Conservation (phyloP, 1,284 basidiomycete genomes). For the Moesziomyces parantarcticus region DNA sequence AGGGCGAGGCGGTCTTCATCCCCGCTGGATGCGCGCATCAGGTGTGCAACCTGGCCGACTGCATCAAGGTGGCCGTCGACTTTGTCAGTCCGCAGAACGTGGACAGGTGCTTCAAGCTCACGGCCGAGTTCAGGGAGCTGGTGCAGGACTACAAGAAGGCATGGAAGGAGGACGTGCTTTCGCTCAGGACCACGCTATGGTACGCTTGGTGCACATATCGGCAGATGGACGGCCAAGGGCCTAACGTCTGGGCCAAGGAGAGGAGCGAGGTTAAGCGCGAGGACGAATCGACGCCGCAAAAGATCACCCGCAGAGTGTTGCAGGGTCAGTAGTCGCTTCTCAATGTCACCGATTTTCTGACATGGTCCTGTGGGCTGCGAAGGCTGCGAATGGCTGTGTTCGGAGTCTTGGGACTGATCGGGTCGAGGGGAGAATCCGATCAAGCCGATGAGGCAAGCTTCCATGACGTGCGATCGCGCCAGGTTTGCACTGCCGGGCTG, state of each 20-base stretch:
- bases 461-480: too few species aligned
- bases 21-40: constrained; percentile 95
- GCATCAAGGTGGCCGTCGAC: constrained; percentile 95
- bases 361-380: too few species aligned
- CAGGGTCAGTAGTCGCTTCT: constrained; percentile 6
- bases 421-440: too few species aligned
- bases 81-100: constrained; percentile 95
- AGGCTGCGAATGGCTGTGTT: too few species aligned
- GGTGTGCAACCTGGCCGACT: constrained; percentile 87
- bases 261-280: constrained; percentile 1
- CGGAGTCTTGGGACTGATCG: too few species aligned
- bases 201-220: constrained; percentile 76
- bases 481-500: too few species aligned
- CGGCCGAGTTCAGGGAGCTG: constrained; percentile 86
- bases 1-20: constrained; percentile 94
- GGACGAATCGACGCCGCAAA: background rate
- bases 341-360: too few species aligned
- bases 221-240: constrained; percentile 28
- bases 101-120: constrained; percentile 81
- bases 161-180: constrained; percentile 94
- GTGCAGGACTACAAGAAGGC: constrained; percentile 76
- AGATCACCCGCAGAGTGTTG: constrained; percentile 17
- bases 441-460: too few species aligned
- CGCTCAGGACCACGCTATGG: constrained; percentile 88
- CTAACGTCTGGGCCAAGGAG: constrained; percentile 27